Evolutionary conservation across 345 rosid species (phyloP), one percentile per base, ranked within the genome.

Genomic region (Clarkia xantiana): DNA sequence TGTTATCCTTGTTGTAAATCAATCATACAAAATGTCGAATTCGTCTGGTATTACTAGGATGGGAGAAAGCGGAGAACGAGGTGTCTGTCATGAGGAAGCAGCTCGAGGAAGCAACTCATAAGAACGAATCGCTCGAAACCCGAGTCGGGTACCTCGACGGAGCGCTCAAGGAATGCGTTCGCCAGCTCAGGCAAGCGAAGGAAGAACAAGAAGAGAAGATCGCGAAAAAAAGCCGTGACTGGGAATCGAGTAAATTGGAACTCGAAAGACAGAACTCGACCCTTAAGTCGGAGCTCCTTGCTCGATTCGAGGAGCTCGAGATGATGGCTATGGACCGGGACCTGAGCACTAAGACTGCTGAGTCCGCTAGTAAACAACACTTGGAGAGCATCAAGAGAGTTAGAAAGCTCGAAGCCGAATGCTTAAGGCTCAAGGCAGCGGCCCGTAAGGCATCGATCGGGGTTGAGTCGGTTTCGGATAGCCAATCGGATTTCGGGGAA

Each of bases 21-120:
- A n/a, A n/a, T n/a, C n/a, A n/a, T n/a, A n/a, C n/a, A n/a, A n/a
- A n/a, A n/a, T n/a, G n/a, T n/a, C n/a, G n/a, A 6, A 23, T 23
- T 23, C 36, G 36, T 29, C 9, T 29, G 9, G 8, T 29, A 7
- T 29, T 29, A 29, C 12, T 49, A 89, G 97, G 97, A 51, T 90
- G 98, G 98, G 98, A 91, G 60, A 91, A 81, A 64, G 89, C 98
- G n/a, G 96, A 91, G 73, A 76, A 70, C 11, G 96, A 91, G 67
- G 86, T 80, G 18, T 57, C 40, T 25, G 71, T 51, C 64, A 25
- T 83, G 40, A 83, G 73, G 75, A 70, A 83, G 67, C 86, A 83
- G 62, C 85, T 91, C 46, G 89, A 83, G 61, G 76, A 73, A 67
- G 71, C 75, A 51, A 40, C 14, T 6, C 65, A 61, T 59, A 75